Evolutionary conservation across 192 early-diverging fungal genomes (phyloP).

Genomic region (Backusella parvicylindrica): DNA sequence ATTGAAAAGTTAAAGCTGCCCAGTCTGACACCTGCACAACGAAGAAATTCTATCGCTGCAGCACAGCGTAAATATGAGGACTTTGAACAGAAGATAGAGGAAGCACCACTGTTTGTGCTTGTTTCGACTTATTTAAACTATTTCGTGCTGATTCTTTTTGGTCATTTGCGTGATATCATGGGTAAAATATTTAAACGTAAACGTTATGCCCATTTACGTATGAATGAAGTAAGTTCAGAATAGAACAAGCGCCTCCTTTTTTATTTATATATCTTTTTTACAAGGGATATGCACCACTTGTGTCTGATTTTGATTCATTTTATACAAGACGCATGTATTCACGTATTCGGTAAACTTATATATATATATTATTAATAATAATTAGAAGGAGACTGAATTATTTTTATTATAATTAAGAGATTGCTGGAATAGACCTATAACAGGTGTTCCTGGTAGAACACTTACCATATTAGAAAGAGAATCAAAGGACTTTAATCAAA

Average conservation of each 20-base stretch:
- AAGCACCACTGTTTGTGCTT: slow-evolving; percentile 63
- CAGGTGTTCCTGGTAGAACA: slow-evolving; percentile 80
- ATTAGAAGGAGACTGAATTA: neutral
- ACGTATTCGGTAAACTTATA: slow-evolving; percentile 54
- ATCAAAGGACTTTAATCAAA: slow-evolving; percentile 71
- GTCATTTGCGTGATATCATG: slow-evolving; percentile 80
- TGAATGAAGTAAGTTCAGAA: slow-evolving; percentile 30
- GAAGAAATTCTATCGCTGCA: slow-evolving; percentile 23
- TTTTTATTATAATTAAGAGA: slow-evolving; percentile 47
- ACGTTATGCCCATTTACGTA: slow-evolving; percentile 60
- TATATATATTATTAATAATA: neutral
- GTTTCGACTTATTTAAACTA: slow-evolving; percentile 87
- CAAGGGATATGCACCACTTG: slow-evolving; percentile 78
- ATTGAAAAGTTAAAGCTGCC: neutral
- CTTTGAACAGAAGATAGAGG: slow-evolving; percentile 37
- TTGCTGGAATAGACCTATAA: slow-evolving; percentile 88
- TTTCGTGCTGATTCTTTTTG: slow-evolving; percentile 80
- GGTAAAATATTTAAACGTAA: slow-evolving; percentile 62
- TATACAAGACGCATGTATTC: slow-evolving; percentile 81
- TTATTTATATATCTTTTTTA: neutral
- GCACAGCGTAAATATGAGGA: slow-evolving; percentile 31
- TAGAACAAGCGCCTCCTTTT: too few species aligned
- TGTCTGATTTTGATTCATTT: slow-evolving; percentile 90
- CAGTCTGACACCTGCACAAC: slow-evolving; percentile 20
- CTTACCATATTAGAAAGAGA: slow-evolving; percentile 73